Conservation (phyloP, 768 basidiomycete species). For the Boletales sp. region DNA sequence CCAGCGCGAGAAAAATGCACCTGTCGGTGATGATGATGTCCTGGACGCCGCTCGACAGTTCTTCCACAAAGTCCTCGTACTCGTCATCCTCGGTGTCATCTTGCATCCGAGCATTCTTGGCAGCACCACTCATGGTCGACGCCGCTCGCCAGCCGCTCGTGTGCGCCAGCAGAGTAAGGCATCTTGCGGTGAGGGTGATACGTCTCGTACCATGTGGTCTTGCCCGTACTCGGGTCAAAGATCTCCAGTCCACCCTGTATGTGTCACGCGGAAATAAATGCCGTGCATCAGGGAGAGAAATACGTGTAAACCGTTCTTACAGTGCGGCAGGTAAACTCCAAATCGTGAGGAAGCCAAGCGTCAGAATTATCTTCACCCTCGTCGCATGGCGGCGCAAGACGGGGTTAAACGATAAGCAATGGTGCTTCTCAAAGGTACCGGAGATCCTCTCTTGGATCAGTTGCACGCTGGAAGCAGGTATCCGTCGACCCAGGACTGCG, state of each 20-base stretch:
- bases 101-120: conserved; percentile 17
- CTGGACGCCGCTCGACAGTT: conserved; percentile 39
- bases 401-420: conserved; percentile 39
- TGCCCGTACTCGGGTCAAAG: conserved; percentile 37
- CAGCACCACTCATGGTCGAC: conserved; percentile 21
- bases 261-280: conserved; percentile 11
- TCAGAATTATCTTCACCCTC: conserved; percentile 43
- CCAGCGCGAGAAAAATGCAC: conserved; percentile 24
- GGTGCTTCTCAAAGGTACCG: conserved; percentile 43
- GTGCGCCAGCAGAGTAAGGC: conserved; percentile 36
- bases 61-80: conserved; percentile 37
- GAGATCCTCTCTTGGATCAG: conserved; percentile 37
- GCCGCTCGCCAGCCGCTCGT: conserved; percentile 22
- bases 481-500: conserved; percentile 19
- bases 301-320: conserved; percentile 23
- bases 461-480: conserved; percentile 18
- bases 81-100: conserved; percentile 34
- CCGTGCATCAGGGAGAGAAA: background rate
- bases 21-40: conserved; percentile 53
- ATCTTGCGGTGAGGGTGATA: conserved; percentile 36
- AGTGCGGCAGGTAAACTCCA: conserved; percentile 29
- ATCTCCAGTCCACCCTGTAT: conserved; percentile 40
- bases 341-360: conserved; percentile 44
- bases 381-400: conserved; percentile 33
- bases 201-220: conserved; percentile 43